Conservation (phyloP, 2,329 filamentous ascomycete genomes). For the Aspergillus brunneoviolaceus region DNA sequence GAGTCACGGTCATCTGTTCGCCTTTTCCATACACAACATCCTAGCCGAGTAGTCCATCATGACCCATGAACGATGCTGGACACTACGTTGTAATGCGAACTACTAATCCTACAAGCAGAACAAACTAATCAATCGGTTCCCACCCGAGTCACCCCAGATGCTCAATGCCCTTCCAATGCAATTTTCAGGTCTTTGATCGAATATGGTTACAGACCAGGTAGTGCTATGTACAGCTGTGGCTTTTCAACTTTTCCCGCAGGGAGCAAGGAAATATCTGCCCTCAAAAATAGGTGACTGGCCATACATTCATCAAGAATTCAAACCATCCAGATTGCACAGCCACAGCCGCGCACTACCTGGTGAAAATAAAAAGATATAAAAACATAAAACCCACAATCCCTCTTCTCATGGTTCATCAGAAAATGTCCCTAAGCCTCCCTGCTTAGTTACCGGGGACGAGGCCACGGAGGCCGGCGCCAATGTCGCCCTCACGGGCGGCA, state of each 20-base stretch:
- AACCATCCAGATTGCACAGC: slow-evolving; percentile 18
- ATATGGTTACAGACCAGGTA: slow-evolving; percentile 39
- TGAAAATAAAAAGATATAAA: slow-evolving; percentile 24
- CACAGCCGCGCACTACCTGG: slow-evolving; percentile 30
- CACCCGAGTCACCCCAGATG: background rate
- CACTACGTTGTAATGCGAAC: no score
- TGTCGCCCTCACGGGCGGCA: slow-evolving; percentile 95
- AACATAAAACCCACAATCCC: slow-evolving; percentile 24
- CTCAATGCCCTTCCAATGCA: slow-evolving; percentile 22
- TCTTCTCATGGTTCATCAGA: slow-evolving; percentile 37
- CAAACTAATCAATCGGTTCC: background rate
- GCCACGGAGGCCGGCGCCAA: slow-evolving; percentile 69
- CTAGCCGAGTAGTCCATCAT: no score
- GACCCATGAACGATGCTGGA: no score
- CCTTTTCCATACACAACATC: no score
- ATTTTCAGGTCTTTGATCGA: slow-evolving; percentile 27
- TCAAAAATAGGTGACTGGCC: slow-evolving; percentile 16
- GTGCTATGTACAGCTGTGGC: slow-evolving; percentile 30
- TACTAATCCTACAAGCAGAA: background rate
- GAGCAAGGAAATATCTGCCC: slow-evolving; percentile 8
- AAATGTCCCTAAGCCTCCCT: slow-evolving; percentile 13
- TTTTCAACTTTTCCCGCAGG: slow-evolving; percentile 10
- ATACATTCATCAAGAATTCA: slow-evolving; percentile 18
- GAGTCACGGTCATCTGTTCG: no score
- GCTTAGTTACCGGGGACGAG: slow-evolving; percentile 55